A percentile compares a stretch with the other conserved stretches of the same genome.
phyloP scores from a whole-genome alignment of 2,329 filamentous ascomycete genomes.

The Clarireedia paspali region DNA sequence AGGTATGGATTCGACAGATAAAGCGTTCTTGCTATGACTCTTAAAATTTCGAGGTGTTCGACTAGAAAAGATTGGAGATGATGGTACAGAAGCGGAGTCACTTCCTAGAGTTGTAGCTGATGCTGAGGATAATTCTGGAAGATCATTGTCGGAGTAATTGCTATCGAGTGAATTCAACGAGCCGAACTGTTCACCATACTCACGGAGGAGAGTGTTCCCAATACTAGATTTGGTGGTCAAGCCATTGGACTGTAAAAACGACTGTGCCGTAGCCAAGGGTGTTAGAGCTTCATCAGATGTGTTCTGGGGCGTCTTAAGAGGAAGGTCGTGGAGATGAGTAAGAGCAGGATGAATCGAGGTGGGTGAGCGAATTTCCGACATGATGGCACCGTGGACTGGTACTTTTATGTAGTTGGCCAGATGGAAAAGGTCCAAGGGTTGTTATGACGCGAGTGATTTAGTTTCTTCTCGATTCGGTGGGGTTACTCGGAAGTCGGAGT shows the following conservation, averaged over 20 bases:
- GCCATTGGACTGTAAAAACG: constrained; percentile 23
- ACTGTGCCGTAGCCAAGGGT: constrained; percentile 13
- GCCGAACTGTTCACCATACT: constrained; percentile 36
- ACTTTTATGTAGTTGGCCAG: neutral
- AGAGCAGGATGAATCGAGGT: constrained; percentile 44
- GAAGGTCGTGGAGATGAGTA: constrained; percentile 29
- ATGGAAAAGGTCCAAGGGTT: neutral
- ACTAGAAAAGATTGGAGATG: constrained; percentile 22
- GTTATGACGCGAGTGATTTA: no score
- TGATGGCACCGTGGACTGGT: constrained; percentile 20
- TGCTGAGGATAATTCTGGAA: constrained; percentile 16
- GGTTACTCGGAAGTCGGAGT: no score
- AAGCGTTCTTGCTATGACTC: constrained; percentile 26
- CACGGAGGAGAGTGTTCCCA: constrained; percentile 35
- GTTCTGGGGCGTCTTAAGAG: constrained; percentile 8
- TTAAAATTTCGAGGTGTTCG: constrained; percentile 16
- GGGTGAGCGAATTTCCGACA: constrained; percentile 38
- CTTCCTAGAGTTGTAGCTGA: constrained; percentile 25
- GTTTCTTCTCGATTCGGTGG: no score
- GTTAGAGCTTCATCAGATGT: constrained; percentile 23
- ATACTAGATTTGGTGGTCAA: constrained; percentile 24
- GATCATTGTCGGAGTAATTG: constrained; percentile 22
- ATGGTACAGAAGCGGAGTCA: constrained; percentile 22
- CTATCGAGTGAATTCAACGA: constrained; percentile 29
- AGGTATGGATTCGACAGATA: constrained; percentile 43